Evolutionary conservation across 345 rosid genomes (phyloP).

Genomic region (Rhodomyrtus tomentosa): DNA sequence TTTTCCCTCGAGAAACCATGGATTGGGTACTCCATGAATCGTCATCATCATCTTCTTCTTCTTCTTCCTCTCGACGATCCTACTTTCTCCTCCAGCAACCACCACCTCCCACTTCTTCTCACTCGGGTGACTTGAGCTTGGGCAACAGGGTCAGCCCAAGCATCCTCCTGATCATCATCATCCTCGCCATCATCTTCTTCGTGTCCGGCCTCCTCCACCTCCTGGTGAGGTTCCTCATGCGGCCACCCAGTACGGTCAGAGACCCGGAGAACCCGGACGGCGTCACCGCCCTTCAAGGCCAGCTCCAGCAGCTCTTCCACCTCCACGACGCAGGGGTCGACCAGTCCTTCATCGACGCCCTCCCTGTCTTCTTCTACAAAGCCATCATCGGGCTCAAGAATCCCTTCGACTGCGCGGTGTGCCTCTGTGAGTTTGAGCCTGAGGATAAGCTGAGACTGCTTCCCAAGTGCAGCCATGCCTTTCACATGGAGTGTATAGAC

Average conservation of each 20-base stretch:
- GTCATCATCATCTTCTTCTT: background rate
- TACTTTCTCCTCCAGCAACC: conserved; percentile 22
- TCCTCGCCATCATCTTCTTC: conserved; percentile 86
- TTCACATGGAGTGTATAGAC: conserved; percentile 94
- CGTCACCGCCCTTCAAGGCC: conserved; percentile 91
- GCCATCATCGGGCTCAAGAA: conserved; percentile 67
- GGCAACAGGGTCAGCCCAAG: conserved; percentile 69
- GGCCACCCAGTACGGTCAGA: conserved; percentile 31
- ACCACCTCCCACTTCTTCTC: conserved; percentile 6
- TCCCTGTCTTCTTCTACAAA: conserved; percentile 78
- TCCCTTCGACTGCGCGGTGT: conserved; percentile 97
- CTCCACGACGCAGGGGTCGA: conserved; percentile 96
- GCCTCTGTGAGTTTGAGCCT: conserved; percentile 82
- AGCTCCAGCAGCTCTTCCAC: conserved; percentile 86
- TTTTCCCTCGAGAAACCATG: conserved; percentile 12
- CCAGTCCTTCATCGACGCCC: conserved; percentile 90
- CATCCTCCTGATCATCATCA: conserved; percentile 59
- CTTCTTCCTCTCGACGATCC: conserved; percentile 1
- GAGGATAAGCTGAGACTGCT: conserved; percentile 87
- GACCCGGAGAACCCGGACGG: conserved; percentile 51
- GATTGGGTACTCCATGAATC: conserved; percentile 22
- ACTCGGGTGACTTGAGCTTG: conserved; percentile 29
- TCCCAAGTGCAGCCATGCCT: conserved; percentile 98
- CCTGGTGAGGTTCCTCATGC: conserved; percentile 56
- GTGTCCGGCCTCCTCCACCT: conserved; percentile 89